A percentile compares a stretch with the other conserved stretches of the same genome.
phyloP scores from a whole-genome alignment of 148 eudicot species.

The Vaccinium darrowii region DNA sequence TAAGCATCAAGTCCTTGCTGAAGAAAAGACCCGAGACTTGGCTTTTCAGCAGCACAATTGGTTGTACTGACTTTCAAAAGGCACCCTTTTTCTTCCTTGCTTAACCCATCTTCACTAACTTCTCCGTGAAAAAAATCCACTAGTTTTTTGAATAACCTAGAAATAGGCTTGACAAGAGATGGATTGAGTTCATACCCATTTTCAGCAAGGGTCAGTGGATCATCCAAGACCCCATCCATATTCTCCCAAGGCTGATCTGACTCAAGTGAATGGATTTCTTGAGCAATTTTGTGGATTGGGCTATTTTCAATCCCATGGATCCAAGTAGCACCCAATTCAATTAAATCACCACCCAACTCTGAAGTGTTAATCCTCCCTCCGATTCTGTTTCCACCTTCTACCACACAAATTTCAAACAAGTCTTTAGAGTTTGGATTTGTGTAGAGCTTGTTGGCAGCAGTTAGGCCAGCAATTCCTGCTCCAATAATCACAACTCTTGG shows the following conservation, averaged over 20 bases:
- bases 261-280: slow-evolving; percentile 43
- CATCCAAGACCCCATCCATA: slow-evolving; percentile 61
- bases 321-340: slow-evolving; percentile 96
- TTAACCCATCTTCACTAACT: slow-evolving; percentile 14
- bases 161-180: slow-evolving; percentile 52
- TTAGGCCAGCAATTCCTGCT: slow-evolving; percentile 91
- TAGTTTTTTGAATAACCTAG: slow-evolving; percentile 50
- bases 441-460: slow-evolving; percentile 85
- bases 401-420: slow-evolving; percentile 57
- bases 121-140: slow-evolving; percentile 73
- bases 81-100: slow-evolving; percentile 14
- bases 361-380: slow-evolving; percentile 78
- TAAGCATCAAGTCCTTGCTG: slow-evolving; percentile 51
- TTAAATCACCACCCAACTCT: slow-evolving; percentile 67
- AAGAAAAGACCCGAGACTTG: slow-evolving; percentile 63
- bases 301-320: slow-evolving; percentile 89
- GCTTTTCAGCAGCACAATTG: slow-evolving; percentile 18
- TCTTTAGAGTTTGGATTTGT: slow-evolving; percentile 38
- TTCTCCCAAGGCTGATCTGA: slow-evolving; percentile 81
- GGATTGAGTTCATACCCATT: slow-evolving; percentile 54
- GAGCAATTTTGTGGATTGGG: slow-evolving; percentile 72
- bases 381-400: slow-evolving; percentile 81
- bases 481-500: slow-evolving; percentile 81
- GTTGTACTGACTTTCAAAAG: neutral
- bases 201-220: slow-evolving; percentile 60